Evolutionary conservation across 2,329 filamentous ascomycete genomes (phyloP).

Genomic region (Neoascochyta sp.): DNA sequence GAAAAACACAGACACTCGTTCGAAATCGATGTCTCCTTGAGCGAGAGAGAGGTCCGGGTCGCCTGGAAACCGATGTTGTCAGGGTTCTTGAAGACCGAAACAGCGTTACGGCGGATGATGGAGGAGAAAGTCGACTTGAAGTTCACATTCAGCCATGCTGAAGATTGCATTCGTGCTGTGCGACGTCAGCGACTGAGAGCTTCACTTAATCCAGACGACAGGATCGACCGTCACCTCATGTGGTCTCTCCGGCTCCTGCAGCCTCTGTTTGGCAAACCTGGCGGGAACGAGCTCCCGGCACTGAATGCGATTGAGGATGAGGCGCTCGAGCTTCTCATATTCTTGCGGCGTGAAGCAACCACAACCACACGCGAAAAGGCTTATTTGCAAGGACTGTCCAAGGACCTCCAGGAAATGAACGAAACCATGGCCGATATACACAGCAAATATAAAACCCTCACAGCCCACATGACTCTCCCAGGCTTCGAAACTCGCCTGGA

Average conservation of each 20-base stretch:
- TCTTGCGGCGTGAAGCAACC: constrained; percentile 24
- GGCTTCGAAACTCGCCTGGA: constrained; percentile 2
- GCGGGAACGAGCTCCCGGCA: constrained; percentile 5
- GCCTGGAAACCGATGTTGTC: constrained; percentile 25
- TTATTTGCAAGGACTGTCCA: constrained; percentile 15
- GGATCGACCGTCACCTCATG: constrained; percentile 12
- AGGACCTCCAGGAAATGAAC: constrained; percentile 19
- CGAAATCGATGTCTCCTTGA: constrained; percentile 9
- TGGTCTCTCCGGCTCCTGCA: constrained; percentile 21
- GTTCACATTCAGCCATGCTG: constrained; percentile 21
- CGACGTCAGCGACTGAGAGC: constrained; percentile 23
- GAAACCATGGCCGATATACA: constrained; percentile 8
- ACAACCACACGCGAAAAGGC: constrained; percentile 11
- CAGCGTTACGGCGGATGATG: constrained; percentile 13
- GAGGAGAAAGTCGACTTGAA: constrained; percentile 14
- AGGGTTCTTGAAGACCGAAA: constrained; percentile 22
- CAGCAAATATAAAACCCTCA: constrained; percentile 10
- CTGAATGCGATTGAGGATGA: constrained; percentile 17
- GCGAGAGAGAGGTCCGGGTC: constrained; percentile 6
- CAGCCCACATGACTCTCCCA: constrained; percentile 11
- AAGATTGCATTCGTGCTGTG: constrained; percentile 27
- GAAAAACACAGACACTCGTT: constrained; percentile 6
- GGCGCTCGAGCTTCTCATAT: constrained; percentile 14
- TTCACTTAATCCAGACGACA: constrained; percentile 10
- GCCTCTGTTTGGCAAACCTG: constrained; percentile 20